These are phyloP conservation scores for Trichoderma erinaceum DNA, from an alignment of 495 filamentous ascomycete species.

Conservation along the genomic window DNA sequence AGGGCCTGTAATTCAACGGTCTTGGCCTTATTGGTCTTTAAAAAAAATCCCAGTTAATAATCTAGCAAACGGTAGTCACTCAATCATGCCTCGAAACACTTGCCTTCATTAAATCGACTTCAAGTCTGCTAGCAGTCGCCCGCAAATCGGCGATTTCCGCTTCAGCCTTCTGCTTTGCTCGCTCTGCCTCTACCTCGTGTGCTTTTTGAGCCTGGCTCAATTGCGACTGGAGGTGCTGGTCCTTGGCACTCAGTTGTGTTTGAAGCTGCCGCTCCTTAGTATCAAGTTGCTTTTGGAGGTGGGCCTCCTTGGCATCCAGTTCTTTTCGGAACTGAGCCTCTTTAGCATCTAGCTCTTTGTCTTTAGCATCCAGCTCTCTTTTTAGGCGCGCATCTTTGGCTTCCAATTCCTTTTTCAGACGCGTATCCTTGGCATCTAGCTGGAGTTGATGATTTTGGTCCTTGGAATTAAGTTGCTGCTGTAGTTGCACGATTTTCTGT, in stretches of 20 bases:
- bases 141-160: constrained; percentile 58
- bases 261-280: not conserved
- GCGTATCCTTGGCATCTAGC: constrained; percentile 12
- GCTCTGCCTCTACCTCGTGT: constrained; percentile 36
- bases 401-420: constrained; percentile 5
- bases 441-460: constrained; percentile 36
- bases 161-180: constrained; percentile 38
- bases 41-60: constrained; percentile 15
- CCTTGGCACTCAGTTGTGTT: not conserved
- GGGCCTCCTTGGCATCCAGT: constrained; percentile 22
- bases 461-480: constrained; percentile 22
- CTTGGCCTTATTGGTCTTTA: constrained; percentile 46
- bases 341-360: constrained; percentile 34
- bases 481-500: constrained; percentile 22
- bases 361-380: constrained; percentile 32
- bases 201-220: constrained; percentile 28
- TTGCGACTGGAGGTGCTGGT: not conserved
- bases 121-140: constrained; percentile 51
- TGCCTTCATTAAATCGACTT: constrained; percentile 54
- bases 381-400: no score
- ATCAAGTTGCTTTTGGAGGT: constrained; percentile 41
- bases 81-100: constrained; percentile 10
- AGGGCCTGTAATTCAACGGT: constrained; percentile 53
- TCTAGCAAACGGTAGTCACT: not conserved
- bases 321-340: not conserved